Conservation (phyloP, 2,329 filamentous ascomycete species). For the Aspergillus eucalypticola region DNA sequence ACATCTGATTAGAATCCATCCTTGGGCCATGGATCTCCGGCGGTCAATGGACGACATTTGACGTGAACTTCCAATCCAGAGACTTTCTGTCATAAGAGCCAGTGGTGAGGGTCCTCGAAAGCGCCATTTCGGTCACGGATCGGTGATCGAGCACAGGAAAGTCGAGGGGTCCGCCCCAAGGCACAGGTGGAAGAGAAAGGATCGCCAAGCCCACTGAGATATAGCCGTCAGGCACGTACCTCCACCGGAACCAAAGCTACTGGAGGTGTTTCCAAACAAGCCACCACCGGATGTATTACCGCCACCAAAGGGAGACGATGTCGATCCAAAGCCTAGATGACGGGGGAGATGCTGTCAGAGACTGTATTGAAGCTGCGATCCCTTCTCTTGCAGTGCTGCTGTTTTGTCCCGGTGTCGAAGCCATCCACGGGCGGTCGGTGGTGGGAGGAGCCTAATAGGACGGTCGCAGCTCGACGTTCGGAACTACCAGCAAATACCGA, state of each 20-base stretch:
- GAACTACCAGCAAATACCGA: conserved; percentile 28
- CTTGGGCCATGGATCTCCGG: not conserved
- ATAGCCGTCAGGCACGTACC: conserved; percentile 39
- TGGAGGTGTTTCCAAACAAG: conserved; percentile 39
- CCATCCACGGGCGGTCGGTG: conserved; percentile 23
- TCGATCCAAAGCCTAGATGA: conserved; percentile 45
- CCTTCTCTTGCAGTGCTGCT: conserved; percentile 31
- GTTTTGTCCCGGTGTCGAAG: conserved; percentile 30
- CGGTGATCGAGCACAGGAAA: conserved; percentile 1
- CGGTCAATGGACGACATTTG: not conserved
- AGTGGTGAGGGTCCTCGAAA: not conserved
- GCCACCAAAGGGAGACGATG: conserved; percentile 40
- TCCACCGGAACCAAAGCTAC: conserved; percentile 45
- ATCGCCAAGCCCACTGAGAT: conserved; percentile 28
- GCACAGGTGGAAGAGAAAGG: conserved; percentile 20
- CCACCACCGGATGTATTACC: conserved; percentile 34
- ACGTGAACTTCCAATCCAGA: not conserved
- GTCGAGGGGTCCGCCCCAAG: conserved; percentile 12
- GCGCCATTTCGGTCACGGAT: not conserved
- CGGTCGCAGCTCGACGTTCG: conserved; percentile 32
- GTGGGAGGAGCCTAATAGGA: conserved; percentile 25
- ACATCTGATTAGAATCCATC: not conserved
- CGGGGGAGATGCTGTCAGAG: conserved; percentile 42
- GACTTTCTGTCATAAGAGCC: not conserved
- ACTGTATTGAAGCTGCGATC: conserved; percentile 36